Evolutionary conservation across 2,329 filamentous ascomycete genomes (phyloP), one percentile per base, ranked within the genome.

Genomic region (Talaromyces sp.): DNA sequence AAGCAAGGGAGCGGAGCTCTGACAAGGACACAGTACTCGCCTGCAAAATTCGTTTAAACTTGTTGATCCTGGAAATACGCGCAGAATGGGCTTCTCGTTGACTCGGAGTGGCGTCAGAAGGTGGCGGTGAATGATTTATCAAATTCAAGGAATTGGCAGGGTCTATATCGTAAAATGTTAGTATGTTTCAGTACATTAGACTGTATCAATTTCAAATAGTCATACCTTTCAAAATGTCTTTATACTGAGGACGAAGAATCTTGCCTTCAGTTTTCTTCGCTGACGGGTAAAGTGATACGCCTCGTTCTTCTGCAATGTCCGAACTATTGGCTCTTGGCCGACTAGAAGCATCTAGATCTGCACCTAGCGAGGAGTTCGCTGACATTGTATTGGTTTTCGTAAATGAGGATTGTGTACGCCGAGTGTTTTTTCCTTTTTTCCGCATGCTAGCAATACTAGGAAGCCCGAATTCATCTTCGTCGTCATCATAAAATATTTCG

Each of bases 21-120:
- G 90, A 83, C 2, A 98, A 80, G 1, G 92, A 89, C 71, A 99
- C 95, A 1, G 91, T 93, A 47, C 92, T 97, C 24, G 94, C 88
- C 79, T 99, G 95, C 7, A 99, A 83, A 61, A 99, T 91, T 72
- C 90, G 90, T 79, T 99, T 99, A 81, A 99, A 99, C 75, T 98
- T 98, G 80, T 99, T 97, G 76, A 99, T 99, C 68, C 95, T 89
- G 7, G 91, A 90, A 71, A 97, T 95, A 66, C 92, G 88, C 52
- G 93, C 90, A 64, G 91, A 93, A 74, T 96, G 89, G 13, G 89
- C 90, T 74, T 98, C 94, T 19, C 89, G 83, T 74, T 97, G 92
- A 75, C 96, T 98, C 1, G 89, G 85, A 0, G 88, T 86, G 2
- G 93, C 92, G 73, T 90, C 89, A 31, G 85, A 80, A 11, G 92